Evolutionary conservation across 306 rosid species (phyloP).

Genomic region (Gillenia trifoliata): DNA sequence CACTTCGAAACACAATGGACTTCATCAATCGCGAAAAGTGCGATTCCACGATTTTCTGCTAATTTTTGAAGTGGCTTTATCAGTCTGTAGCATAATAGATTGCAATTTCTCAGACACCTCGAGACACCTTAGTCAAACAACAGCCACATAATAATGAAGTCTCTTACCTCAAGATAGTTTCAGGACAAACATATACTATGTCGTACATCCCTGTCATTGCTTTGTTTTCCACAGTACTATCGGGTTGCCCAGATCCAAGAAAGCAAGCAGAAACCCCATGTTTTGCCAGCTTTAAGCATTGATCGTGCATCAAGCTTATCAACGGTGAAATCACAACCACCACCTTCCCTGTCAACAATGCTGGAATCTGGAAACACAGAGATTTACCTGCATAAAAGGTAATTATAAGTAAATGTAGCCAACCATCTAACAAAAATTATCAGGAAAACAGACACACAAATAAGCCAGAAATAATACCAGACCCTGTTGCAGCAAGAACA

Average conservation of each 20-base stretch:
- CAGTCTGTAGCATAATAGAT: slow-evolving; percentile 43
- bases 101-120: not conserved
- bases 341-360: slow-evolving; percentile 83
- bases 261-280: slow-evolving; percentile 84
- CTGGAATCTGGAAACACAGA: slow-evolving; percentile 91
- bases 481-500: slow-evolving; percentile 93
- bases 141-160: not conserved
- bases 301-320: slow-evolving; percentile 96
- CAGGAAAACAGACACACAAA: slow-evolving; percentile 7
- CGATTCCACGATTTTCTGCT: slow-evolving; percentile 75
- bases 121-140: not conserved
- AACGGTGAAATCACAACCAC: slow-evolving; percentile 94
- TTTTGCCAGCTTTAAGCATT: slow-evolving; percentile 71
- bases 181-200: slow-evolving; percentile 83
- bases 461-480: slow-evolving; percentile 46
- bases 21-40: slow-evolving; percentile 91
- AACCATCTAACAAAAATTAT: slow-evolving; percentile 7
- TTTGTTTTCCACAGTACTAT: slow-evolving; percentile 70
- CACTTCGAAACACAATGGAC: slow-evolving; percentile 95
- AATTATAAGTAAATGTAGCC: slow-evolving; percentile 12
- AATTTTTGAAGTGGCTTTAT: slow-evolving; percentile 69
- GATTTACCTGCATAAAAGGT: slow-evolving; percentile 73
- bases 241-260: slow-evolving; percentile 97
- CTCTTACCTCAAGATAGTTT: slow-evolving; percentile 63
- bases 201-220: slow-evolving; percentile 80